Conservation (phyloP, 192 early-diverging fungal genomes). For the Gaertneriomyces sp. region DNA sequence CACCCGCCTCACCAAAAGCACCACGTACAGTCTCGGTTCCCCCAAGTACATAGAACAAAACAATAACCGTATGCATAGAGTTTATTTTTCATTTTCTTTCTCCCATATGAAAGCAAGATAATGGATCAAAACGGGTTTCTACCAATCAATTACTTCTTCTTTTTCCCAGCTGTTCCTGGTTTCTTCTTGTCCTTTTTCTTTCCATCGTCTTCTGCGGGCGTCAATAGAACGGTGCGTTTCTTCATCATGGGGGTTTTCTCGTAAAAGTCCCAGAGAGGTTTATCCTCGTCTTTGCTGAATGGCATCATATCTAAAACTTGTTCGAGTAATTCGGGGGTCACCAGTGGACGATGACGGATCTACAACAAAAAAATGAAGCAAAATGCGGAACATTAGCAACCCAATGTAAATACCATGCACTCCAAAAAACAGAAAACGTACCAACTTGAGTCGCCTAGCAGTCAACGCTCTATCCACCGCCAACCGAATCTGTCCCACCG, state of each 20-base stretch:
- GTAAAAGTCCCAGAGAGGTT: conserved; percentile 47
- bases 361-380: not conserved
- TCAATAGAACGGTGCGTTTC: conserved; percentile 41
- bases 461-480: conserved; percentile 44
- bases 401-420: too few species aligned
- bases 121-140: not conserved
- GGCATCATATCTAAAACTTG: conserved; percentile 45
- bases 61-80: not conserved
- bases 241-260: conserved; percentile 49
- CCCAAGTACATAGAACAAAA: too few species aligned
- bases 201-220: conserved; percentile 42
- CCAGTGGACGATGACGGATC: conserved; percentile 36
- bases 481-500: conserved; percentile 42
- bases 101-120: too few species aligned
- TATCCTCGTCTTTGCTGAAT: conserved; percentile 43
- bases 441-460: conserved; percentile 43
- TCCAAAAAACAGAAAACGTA: conserved; percentile 3
- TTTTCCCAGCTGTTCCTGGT: conserved; percentile 27
- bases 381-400: too few species aligned
- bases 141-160: conserved; percentile 24
- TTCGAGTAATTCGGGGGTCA: conserved; percentile 51
- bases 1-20: too few species aligned
- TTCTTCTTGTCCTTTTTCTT: conserved; percentile 36
- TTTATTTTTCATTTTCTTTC: not conserved
- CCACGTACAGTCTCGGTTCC: too few species aligned